Evolutionary conservation across 2,329 filamentous ascomycete genomes (phyloP).

Genomic region (Karstenula rhodostoma): DNA sequence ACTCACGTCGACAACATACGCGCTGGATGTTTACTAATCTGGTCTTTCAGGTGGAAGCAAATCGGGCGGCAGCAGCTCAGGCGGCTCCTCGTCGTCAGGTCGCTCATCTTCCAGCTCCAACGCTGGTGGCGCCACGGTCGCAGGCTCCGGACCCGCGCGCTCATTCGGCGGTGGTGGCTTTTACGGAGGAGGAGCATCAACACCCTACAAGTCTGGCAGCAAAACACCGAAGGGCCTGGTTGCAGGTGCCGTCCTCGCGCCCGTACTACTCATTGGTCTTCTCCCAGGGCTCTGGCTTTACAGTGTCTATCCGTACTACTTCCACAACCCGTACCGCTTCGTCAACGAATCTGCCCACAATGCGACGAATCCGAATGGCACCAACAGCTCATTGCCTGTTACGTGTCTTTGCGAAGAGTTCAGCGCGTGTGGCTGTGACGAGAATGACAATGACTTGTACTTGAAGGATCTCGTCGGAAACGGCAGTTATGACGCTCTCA

Average conservation of each 20-base stretch:
- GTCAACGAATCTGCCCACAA: conserved; percentile 41
- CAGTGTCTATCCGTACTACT: conserved; percentile 69
- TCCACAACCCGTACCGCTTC: conserved; percentile 63
- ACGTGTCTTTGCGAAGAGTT: conserved; percentile 68
- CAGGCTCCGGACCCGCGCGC: conserved; percentile 66
- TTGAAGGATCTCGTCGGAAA: conserved; percentile 66
- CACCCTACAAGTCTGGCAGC: conserved; percentile 68
- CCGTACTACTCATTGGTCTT: conserved; percentile 58
- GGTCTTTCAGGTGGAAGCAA: conserved; percentile 23
- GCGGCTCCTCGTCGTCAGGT: conserved; percentile 20
- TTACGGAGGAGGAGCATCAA: conserved; percentile 68
- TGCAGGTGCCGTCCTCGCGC: conserved; percentile 57
- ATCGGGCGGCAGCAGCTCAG: conserved; percentile 21
- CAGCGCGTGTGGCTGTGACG: conserved; percentile 72
- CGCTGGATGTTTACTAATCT: conserved; percentile 5
- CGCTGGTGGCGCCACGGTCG: conserved; percentile 55
- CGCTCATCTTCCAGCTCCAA: conserved; percentile 39
- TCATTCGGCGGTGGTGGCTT: conserved; percentile 68
- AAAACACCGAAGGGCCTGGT: conserved; percentile 61
- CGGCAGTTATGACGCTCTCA: conserved; percentile 64
- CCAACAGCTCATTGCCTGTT: conserved; percentile 68
- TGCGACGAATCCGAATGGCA: conserved; percentile 53
- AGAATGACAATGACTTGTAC: conserved; percentile 68
- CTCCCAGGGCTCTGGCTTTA: conserved; percentile 73
- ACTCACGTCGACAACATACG: background rate